Base-by-base conservation (phyloP, 305 asterid species). In the Solanum hybrid region DNA sequence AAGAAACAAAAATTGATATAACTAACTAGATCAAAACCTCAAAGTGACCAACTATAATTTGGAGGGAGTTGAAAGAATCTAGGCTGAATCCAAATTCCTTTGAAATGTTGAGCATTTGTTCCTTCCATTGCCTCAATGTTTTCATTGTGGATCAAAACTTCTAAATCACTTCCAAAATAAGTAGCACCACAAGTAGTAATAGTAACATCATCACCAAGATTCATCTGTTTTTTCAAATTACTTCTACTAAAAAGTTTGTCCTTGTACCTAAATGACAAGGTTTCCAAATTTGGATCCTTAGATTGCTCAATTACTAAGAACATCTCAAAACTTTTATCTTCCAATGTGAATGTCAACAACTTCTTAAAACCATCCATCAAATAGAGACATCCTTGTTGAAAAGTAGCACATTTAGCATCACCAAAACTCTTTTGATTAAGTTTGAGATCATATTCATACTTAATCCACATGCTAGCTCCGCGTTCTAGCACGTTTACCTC, bases 61-160 rank as follows among this genome's bases (percentile, higher is more conserved):
- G 86, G 76, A 83, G 89, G 90, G 24, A 89, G 83, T 13, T 90
- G 89, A 89, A 79, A 76, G 78, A 89, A 89, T 81, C 93, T 76
- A 26, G 92, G 85, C 39, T 89, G 87, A 82, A 92, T 85, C 93
- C 93, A 92, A 74, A 90, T 74, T n/a, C 91, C 92, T 88, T 88
- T 90, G 29, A 89, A 73, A 37, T 69, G 89, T 12, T 74, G 88
- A 1, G 29, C 18, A 28, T 31, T 20, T 11, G 79, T 12, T 46
- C n/a, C 12, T 35, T 35, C 76, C 64, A 79, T 77, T 9, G 90
- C 83, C 18, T 90, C 87, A 28, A 88, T 6, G 11, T 39, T 36
- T 80, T 92, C 92, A 84, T 81, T 90, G 24, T 46, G 18, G 42
- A 80, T 36, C 73, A 89, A 8, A 14, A 51, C 26, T 28, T 24